phyloP scores from a whole-genome alignment of 176 grass and related monocot genomes.

The Aegilops tauschii region DNA sequence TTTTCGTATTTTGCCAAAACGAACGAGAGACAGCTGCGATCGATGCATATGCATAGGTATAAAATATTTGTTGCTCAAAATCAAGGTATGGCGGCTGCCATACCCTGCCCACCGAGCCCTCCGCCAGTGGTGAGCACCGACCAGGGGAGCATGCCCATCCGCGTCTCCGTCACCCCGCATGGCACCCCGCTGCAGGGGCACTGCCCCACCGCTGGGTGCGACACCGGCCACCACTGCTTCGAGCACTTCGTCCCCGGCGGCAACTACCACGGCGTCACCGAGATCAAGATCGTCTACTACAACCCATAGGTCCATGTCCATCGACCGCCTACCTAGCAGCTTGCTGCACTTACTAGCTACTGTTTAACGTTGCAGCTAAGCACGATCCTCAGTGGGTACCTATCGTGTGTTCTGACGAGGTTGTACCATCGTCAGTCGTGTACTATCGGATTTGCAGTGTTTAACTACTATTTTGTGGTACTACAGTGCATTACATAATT shows the following conservation, averaged over 20 bases:
- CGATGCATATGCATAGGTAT: no score
- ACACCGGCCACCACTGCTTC: not conserved
- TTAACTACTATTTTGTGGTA: not conserved
- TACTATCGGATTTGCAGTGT: not conserved
- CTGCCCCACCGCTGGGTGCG: conserved; percentile 31
- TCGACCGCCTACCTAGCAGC: not conserved
- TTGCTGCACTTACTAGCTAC: not conserved
- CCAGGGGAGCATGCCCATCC: not conserved
- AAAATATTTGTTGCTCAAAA: no score
- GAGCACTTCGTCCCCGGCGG: conserved; percentile 3
- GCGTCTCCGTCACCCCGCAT: conserved; percentile 13
- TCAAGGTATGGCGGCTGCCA: no score
- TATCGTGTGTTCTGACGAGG: no score
- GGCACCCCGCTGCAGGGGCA: not conserved
- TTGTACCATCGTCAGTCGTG: not conserved
- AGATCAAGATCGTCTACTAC: conserved; percentile 57
- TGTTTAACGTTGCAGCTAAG: no score
- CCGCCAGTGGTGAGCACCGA: not conserved
- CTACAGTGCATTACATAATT: no score
- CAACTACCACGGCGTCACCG: conserved; percentile 25
- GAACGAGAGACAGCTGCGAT: no score
- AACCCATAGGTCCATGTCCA: not conserved
- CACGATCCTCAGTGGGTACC: no score
- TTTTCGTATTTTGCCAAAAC: no score
- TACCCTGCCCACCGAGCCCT: no score